Conservation (phyloP, 1,284 basidiomycete species). For the Sutorius eximius region DNA sequence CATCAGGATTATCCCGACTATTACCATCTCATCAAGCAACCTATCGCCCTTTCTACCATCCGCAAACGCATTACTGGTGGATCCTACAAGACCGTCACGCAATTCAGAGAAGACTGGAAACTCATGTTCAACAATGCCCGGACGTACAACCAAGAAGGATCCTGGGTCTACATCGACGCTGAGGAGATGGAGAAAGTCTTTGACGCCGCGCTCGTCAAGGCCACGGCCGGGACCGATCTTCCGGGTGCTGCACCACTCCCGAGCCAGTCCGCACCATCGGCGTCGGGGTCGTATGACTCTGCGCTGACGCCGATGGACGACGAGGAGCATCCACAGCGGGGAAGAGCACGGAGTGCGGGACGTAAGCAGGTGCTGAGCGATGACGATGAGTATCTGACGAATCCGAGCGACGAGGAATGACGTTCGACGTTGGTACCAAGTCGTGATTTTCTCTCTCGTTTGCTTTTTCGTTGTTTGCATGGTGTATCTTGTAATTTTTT, state of each 20-base stretch:
- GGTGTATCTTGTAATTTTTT: slow-evolving; percentile 22
- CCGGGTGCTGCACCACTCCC: slow-evolving; percentile 59
- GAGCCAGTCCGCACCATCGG: slow-evolving; percentile 39
- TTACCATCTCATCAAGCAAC: slow-evolving; percentile 73
- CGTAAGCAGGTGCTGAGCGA: slow-evolving; percentile 75
- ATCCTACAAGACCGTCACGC: slow-evolving; percentile 74
- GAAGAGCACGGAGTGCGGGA: slow-evolving; percentile 49
- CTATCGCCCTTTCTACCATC: slow-evolving; percentile 87
- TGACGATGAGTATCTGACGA: slow-evolving; percentile 71
- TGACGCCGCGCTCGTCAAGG: slow-evolving; percentile 59
- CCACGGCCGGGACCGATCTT: slow-evolving; percentile 64
- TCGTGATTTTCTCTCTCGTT: not conserved
- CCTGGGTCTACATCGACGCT: slow-evolving; percentile 93
- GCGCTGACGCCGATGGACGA: slow-evolving; percentile 78
- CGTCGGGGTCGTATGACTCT: slow-evolving; percentile 57
- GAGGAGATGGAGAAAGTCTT: slow-evolving; percentile 90
- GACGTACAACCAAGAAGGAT: slow-evolving; percentile 86
- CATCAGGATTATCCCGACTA: slow-evolving; percentile 88
- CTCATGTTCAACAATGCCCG: slow-evolving; percentile 94
- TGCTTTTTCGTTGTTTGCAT: not conserved
- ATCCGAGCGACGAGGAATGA: slow-evolving; percentile 58
- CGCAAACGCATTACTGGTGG: slow-evolving; percentile 77
- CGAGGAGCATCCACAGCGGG: slow-evolving; percentile 60
- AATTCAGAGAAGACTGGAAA: slow-evolving; percentile 80
- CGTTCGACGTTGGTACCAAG: not conserved